Percentiles rank a stretch among this genome's conserved stretches.
phyloP scores from a whole-genome alignment of 306 rosid genomes.

The Luffa aegyptiaca region DNA sequence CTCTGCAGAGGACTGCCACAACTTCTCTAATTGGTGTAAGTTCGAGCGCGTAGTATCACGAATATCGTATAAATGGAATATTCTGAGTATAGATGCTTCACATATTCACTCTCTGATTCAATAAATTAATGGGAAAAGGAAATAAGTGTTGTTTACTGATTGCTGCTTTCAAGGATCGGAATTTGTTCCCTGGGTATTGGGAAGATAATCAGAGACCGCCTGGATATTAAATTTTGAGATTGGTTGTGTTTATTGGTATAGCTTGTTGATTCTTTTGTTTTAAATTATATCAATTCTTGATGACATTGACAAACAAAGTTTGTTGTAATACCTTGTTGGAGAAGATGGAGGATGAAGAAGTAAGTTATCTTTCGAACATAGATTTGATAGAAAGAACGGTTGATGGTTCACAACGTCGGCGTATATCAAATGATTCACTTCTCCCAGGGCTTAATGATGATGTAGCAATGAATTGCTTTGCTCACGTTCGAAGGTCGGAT shows the following conservation, averaged over 20 bases:
- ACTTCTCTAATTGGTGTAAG: neutral
- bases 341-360: conserved; percentile 5
- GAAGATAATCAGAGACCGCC: conserved; percentile 7
- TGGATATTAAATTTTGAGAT: neutral
- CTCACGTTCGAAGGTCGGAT: conserved; percentile 59
- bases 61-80: neutral
- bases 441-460: conserved; percentile 81
- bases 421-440: conserved; percentile 60
- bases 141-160: conserved; percentile 30
- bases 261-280: conserved; percentile 6
- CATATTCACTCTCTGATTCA: conserved; percentile 2
- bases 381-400: conserved; percentile 16
- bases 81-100: conserved; percentile 7
- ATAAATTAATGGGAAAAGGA: conserved; percentile 20
- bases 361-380: neutral
- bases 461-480: conserved; percentile 69
- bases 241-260: neutral
- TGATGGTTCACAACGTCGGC: conserved; percentile 40
- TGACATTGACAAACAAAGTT: conserved; percentile 21
- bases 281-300: conserved; percentile 15
- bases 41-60: neutral
- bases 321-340: conserved; percentile 3
- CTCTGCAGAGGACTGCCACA: neutral
- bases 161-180: conserved; percentile 32
- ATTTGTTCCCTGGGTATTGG: conserved; percentile 21